phyloP scores from a whole-genome alignment of 2,329 filamentous ascomycete species.

The Byssothecium circinans region DNA sequence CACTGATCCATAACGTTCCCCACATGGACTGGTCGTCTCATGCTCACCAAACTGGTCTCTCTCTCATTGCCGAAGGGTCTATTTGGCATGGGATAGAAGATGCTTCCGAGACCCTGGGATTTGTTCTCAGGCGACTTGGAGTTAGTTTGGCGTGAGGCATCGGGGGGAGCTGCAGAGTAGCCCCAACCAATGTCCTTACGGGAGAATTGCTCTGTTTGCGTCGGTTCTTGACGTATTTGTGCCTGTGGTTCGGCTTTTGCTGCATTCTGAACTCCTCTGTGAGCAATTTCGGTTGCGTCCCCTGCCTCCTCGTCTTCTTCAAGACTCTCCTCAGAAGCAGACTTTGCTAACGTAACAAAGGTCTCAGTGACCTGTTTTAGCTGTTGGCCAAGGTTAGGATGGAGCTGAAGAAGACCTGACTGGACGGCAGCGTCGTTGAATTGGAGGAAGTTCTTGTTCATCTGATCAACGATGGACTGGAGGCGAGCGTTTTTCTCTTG shows the following conservation, averaged over 20 bases:
- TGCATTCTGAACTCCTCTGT: too few relatives aligned
- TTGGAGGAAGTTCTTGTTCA: constrained; percentile 70
- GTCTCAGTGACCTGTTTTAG: constrained; percentile 61
- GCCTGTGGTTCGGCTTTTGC: constrained; percentile 1
- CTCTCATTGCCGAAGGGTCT: constrained; percentile 10
- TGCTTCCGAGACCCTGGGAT: constrained; percentile 1
- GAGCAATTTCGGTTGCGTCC: constrained; percentile 39
- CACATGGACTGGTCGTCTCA: constrained; percentile 15
- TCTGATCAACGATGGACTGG: constrained; percentile 69
- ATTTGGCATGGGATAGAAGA: constrained; percentile 12
- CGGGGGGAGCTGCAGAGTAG: constrained; percentile 15
- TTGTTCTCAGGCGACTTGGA: constrained; percentile 2
- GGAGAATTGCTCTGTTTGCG: constrained; percentile 1
- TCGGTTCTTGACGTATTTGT: constrained; percentile 8
- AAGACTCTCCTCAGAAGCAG: constrained; percentile 39
- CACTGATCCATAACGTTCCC: constrained; percentile 26
- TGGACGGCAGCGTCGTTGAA: constrained; percentile 65
- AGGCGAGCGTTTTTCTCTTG: constrained; percentile 70
- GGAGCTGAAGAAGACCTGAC: constrained; percentile 60
- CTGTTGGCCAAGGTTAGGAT: constrained; percentile 60
- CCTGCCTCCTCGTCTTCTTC: constrained; percentile 30
- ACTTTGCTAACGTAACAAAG: constrained; percentile 59
- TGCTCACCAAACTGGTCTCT: not conserved
- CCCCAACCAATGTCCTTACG: constrained; percentile 31
- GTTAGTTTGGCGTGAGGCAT: not conserved